phyloP scores from a whole-genome alignment of 805 yeast species.

The Diddensiella santjacobensis region DNA sequence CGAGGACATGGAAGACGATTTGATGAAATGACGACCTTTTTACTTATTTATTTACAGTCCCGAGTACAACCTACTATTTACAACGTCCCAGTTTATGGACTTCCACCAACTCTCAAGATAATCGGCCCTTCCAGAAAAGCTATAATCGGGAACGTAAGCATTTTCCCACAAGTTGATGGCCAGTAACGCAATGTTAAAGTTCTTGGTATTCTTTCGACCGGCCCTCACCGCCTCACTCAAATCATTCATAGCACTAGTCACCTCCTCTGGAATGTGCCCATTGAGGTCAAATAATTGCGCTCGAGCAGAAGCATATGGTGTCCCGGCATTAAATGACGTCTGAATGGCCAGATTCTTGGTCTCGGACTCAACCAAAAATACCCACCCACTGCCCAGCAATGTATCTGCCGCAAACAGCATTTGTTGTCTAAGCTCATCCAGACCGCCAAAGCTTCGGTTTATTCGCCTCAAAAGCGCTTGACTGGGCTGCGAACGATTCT shows the following conservation, averaged over 20 bases:
- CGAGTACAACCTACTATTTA: conserved; percentile 22
- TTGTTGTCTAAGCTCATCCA: conserved; percentile 69
- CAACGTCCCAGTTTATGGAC: conserved; percentile 72
- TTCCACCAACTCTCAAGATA: conserved; percentile 75
- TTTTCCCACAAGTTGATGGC: conserved; percentile 85
- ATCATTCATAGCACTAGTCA: conserved; percentile 43
- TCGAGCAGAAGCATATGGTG: conserved; percentile 59
- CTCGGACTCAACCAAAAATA: conserved; percentile 75
- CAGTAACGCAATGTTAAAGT: conserved; percentile 57
- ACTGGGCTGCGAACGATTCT: conserved; percentile 31
- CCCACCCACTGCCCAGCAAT: conserved; percentile 84
- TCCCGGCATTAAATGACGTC: conserved; percentile 87
- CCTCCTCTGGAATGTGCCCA: conserved; percentile 57
- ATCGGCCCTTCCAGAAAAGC: conserved; percentile 63
- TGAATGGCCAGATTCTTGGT: conserved; percentile 53
- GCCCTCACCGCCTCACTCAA: conserved; percentile 39
- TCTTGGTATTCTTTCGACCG: conserved; percentile 21
- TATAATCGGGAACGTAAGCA: conserved; percentile 83
- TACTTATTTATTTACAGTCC: neutral
- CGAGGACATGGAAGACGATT: conserved; percentile 5
- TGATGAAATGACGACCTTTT: conserved; percentile 1
- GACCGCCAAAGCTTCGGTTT: conserved; percentile 63
- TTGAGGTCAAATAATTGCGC: conserved; percentile 74
- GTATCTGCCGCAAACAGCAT: conserved; percentile 64
- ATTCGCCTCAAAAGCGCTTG: conserved; percentile 40